These are phyloP conservation scores for Coccomyxa sp. DNA, from an alignment of 139 green algal species.

Conservation along the genomic window DNA sequence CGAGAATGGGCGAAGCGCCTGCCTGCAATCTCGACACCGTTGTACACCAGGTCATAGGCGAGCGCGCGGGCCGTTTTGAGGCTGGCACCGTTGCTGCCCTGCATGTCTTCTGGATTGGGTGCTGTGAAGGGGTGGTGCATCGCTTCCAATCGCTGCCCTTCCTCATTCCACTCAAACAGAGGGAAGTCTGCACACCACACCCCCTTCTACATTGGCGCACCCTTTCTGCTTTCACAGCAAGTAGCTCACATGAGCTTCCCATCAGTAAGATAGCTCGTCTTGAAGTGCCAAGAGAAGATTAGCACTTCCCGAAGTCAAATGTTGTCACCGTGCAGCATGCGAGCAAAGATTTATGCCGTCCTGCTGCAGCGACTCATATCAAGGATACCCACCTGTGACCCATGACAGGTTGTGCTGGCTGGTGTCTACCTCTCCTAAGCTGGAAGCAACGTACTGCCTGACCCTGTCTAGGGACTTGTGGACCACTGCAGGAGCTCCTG, in stretches of 20 bases:
- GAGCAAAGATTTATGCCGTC: no score
- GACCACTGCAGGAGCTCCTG: constrained; percentile 57
- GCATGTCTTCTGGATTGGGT: constrained; percentile 68
- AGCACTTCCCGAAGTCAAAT: no score
- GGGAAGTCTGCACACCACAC: constrained; percentile 75
- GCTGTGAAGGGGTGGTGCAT: constrained; percentile 98
- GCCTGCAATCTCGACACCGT: constrained; percentile 91
- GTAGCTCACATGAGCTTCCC: no score
- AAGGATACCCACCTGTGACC: constrained; percentile 50
- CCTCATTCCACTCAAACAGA: constrained; percentile 95
- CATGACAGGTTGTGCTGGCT: constrained; percentile 78
- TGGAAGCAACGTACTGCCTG: constrained; percentile 69
- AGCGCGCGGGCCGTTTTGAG: constrained; percentile 45
- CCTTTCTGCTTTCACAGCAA: no score
- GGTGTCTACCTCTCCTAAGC: constrained; percentile 49
- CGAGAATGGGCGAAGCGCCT: neutral
- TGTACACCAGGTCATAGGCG: constrained; percentile 99
- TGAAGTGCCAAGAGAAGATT: no score
- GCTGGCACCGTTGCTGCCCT: constrained; percentile 30
- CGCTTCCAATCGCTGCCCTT: constrained; percentile 70
- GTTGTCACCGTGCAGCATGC: no score
- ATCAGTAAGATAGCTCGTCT: no score
- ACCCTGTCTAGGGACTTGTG: constrained; percentile 81
- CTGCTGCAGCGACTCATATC: neutral
- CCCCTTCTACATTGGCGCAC: no score